Evolutionary conservation across 176 grass and related monocot genomes (phyloP).

Genomic region (Neostapfia colusana): DNA sequence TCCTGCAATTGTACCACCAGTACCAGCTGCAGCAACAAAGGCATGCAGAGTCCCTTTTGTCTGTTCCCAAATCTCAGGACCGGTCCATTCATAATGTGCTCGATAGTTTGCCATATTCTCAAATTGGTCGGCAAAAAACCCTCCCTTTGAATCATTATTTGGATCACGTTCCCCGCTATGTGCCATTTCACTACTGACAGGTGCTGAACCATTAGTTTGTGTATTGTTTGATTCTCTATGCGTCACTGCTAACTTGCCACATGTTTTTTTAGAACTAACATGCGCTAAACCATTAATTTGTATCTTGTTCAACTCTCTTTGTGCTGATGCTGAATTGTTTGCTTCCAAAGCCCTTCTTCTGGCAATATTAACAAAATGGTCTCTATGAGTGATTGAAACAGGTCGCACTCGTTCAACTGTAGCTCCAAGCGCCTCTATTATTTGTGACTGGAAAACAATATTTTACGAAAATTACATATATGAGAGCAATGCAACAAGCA

Average conservation of each 20-base stretch:
- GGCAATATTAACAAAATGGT: slow-evolving; percentile 94
- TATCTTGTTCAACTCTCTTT: slow-evolving; percentile 19
- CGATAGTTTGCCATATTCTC: slow-evolving; percentile 92
- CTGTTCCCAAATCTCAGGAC: slow-evolving; percentile 95
- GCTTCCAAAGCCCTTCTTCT: slow-evolving; percentile 84
- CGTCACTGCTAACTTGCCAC: slow-evolving; percentile 29
- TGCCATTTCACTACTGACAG: slow-evolving; percentile 31
- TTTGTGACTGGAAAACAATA: slow-evolving; percentile 75
- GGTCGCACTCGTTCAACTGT: slow-evolving; percentile 82
- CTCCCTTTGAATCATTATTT: slow-evolving; percentile 59
- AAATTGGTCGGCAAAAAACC: slow-evolving; percentile 96
- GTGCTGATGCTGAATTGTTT: slow-evolving; percentile 42
- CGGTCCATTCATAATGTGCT: slow-evolving; percentile 93
- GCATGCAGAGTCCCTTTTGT: slow-evolving; percentile 67
- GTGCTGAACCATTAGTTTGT: slow-evolving; percentile 38
- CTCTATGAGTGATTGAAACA: slow-evolving; percentile 88
- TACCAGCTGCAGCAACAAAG: slow-evolving; percentile 86
- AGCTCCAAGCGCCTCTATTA: slow-evolving; percentile 90
- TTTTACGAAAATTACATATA: slow-evolving; percentile 13
- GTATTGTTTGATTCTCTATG: slow-evolving; percentile 24
- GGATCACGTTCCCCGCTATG: slow-evolving; percentile 4
- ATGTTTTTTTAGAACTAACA: slow-evolving; percentile 5
- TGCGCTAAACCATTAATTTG: slow-evolving; percentile 33
- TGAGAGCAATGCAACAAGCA: slow-evolving; percentile 27
- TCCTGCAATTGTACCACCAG: slow-evolving; percentile 90